These are phyloP conservation scores for Amphirosellinia nigrospora DNA, from an alignment of 495 filamentous ascomycete species.

Conservation along the genomic window DNA sequence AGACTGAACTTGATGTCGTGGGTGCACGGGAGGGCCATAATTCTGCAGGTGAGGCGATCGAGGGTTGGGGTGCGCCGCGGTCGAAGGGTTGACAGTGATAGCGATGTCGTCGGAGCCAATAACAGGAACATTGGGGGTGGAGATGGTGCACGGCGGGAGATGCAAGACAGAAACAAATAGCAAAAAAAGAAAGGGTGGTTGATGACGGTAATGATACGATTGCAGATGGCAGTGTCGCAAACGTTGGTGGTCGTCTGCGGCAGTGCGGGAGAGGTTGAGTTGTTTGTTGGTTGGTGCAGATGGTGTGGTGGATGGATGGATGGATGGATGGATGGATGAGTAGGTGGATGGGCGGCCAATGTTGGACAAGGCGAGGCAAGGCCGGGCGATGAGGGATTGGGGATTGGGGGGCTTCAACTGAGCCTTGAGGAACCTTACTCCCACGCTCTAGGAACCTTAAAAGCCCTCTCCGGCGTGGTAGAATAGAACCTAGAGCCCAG, in stretches of 20 bases:
- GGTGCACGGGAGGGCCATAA: slow-evolving; percentile 42
- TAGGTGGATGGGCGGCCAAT: background rate
- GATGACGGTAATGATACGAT: slow-evolving; percentile 6
- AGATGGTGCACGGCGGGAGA: slow-evolving; percentile 27
- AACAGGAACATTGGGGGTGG: slow-evolving; percentile 41
- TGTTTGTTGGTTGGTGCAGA: slow-evolving; percentile 2
- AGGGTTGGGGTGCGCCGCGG: slow-evolving; percentile 30
- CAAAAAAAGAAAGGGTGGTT: background rate
- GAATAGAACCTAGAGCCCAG: too few species aligned
- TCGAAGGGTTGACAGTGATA: slow-evolving; percentile 29
- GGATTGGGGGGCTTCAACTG: background rate
- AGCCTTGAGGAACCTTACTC: background rate
- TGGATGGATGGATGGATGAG: background rate
- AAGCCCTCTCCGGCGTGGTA: too few species aligned
- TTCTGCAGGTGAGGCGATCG: slow-evolving; percentile 31
- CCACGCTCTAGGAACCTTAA: background rate
- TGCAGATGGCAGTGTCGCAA: slow-evolving; percentile 24
- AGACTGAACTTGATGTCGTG: slow-evolving; percentile 34
- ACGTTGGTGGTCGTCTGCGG: slow-evolving; percentile 21
- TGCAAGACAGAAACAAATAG: background rate
- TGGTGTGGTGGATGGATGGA: slow-evolving; percentile 6
- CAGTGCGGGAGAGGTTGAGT: slow-evolving; percentile 4
- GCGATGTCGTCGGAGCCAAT: slow-evolving; percentile 35
- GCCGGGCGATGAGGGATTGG: too few species aligned
- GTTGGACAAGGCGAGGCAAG: slow-evolving; percentile 4